A percentile compares a stretch with the other conserved stretches of the same genome.
Conservation (phyloP, 140 eudicot species). For the Oenanthe javanica region DNA sequence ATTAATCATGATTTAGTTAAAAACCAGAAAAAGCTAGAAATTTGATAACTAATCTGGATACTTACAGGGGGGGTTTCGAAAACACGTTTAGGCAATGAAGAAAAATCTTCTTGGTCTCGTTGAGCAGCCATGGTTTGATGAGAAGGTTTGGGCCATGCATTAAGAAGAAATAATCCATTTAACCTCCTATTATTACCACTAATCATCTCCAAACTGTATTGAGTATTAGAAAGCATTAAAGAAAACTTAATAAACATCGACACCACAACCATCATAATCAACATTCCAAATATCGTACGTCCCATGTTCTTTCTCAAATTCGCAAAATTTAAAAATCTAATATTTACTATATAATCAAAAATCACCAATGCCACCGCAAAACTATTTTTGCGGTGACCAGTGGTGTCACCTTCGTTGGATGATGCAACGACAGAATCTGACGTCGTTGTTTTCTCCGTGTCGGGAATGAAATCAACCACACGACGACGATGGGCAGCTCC, state of each 20-base stretch:
- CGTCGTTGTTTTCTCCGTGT: slow-evolving; percentile 7
- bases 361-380: slow-evolving; percentile 18
- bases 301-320: slow-evolving; percentile 36
- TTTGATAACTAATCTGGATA: background rate
- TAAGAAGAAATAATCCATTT: slow-evolving; percentile 24
- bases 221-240: slow-evolving; percentile 13
- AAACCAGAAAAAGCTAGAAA: too few species aligned
- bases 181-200: slow-evolving; percentile 3
- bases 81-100: slow-evolving; percentile 30
- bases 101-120: slow-evolving; percentile 9
- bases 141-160: slow-evolving; percentile 26
- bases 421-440: background rate
- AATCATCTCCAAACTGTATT: slow-evolving; percentile 5
- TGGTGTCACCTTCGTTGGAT: background rate
- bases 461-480: slow-evolving; percentile 28
- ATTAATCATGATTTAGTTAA: too few species aligned
- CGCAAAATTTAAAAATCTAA: slow-evolving; percentile 3
- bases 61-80: slow-evolving; percentile 56
- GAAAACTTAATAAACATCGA: slow-evolving; percentile 53
- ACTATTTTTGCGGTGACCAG: background rate
- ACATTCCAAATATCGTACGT: slow-evolving; percentile 34
- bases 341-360: background rate
- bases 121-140: slow-evolving; percentile 35
- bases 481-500: slow-evolving; percentile 79
- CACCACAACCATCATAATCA: slow-evolving; percentile 44